Conservation (phyloP, 2,329 filamentous ascomycete species). For the Cladosporium velox region DNA sequence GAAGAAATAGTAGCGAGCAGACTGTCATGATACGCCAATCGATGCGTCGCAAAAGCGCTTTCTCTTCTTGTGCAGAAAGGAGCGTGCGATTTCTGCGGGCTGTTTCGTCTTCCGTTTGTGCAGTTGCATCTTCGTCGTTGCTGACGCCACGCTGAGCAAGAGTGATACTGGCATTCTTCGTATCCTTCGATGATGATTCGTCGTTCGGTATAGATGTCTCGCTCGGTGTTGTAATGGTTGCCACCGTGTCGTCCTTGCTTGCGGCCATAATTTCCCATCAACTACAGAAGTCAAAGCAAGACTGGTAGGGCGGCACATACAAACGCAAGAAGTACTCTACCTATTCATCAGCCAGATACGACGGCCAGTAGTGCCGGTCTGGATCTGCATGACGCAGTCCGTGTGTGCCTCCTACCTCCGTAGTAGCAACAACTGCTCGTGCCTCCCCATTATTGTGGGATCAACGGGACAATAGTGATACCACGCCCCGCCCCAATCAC, state of each 20-base stretch:
- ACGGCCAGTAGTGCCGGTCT: not conserved
- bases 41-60: conserved; percentile 46
- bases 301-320: not conserved
- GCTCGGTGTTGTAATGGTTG: not conserved
- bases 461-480: not conserved
- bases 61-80: conserved; percentile 45
- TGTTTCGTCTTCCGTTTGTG: not conserved
- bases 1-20: conserved; percentile 38
- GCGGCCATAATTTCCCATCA: not conserved
- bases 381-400: not conserved
- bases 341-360: not conserved
- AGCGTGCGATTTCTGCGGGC: not conserved
- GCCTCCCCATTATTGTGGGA: not conserved
- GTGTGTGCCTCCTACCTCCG: not conserved
- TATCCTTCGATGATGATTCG: not conserved
- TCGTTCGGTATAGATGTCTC: not conserved
- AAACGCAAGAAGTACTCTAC: not conserved
- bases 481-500: not conserved
- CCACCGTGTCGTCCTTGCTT: not conserved
- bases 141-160: not conserved
- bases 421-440: not conserved
- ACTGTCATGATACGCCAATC: conserved; percentile 49
- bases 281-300: not conserved
- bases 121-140: not conserved
- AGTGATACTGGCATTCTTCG: not conserved